phyloP scores from a whole-genome alignment of 257 asterid species.

The Solanum clarkiae region DNA sequence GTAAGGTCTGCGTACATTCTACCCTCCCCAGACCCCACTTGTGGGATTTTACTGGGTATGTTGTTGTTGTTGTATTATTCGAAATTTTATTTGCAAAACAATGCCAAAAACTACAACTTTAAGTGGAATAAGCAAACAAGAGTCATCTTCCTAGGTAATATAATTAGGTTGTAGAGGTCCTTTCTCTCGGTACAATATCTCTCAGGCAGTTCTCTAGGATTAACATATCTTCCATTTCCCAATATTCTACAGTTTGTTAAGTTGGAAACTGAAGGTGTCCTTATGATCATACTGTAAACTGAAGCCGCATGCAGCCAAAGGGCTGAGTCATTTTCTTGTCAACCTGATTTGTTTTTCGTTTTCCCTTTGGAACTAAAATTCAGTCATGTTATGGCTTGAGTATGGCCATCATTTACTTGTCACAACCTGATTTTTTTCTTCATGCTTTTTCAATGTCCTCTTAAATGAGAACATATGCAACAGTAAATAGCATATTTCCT shows the following conservation, averaged over 20 bases:
- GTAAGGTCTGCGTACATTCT: no score
- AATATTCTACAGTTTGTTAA: neutral
- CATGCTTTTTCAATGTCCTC: neutral
- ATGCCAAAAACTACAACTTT: neutral
- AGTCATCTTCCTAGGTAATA: slow-evolving; percentile 21
- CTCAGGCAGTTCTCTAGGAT: neutral
- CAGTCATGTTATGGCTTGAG: neutral
- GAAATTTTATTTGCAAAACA: neutral
- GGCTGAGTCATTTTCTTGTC: neutral
- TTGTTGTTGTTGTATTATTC: no score
- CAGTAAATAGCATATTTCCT: neutral
- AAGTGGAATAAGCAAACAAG: neutral
- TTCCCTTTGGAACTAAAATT: neutral
- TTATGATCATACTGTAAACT: neutral
- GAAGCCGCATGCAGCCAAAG: neutral
- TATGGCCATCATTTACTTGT: neutral
- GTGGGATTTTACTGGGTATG: no score
- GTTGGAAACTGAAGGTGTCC: neutral
- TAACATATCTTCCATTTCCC: neutral
- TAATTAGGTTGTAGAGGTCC: slow-evolving; percentile 79
- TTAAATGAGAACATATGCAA: neutral
- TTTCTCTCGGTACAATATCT: neutral
- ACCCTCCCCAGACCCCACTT: no score
- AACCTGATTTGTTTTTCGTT: neutral
- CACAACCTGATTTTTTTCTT: neutral